Evolutionary conservation across 2,329 filamentous ascomycete species (phyloP).

Genomic region (Trichoderma gracile): DNA sequence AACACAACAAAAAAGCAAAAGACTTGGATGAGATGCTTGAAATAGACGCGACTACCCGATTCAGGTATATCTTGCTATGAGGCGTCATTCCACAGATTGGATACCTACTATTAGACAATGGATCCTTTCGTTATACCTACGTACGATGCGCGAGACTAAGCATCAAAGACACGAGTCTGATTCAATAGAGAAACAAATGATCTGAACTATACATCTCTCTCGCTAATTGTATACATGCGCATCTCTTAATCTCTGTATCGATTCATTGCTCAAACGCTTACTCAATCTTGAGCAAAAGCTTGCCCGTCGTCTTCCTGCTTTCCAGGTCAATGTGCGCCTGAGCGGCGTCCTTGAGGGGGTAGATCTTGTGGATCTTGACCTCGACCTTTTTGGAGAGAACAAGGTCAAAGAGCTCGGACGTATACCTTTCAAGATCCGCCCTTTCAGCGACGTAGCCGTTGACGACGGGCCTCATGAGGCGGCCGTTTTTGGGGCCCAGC

Average conservation of each 20-base stretch:
- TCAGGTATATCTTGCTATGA: conserved; percentile 8
- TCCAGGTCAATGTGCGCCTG: conserved; percentile 78
- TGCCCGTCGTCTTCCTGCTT: conserved; percentile 79
- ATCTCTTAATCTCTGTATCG: not conserved
- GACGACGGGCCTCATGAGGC: conserved; percentile 72
- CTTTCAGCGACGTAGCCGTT: conserved; percentile 68
- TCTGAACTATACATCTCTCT: not conserved
- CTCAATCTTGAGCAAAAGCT: conserved; percentile 68
- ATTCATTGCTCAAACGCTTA: conserved; percentile 22
- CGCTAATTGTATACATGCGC: too few relatives aligned
- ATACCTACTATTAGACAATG: conserved; percentile 20
- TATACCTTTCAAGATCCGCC: conserved; percentile 71
- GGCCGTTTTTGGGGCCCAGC: conserved; percentile 73
- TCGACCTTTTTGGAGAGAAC: conserved; percentile 69
- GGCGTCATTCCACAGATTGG: conserved; percentile 3
- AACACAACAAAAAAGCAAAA: not conserved
- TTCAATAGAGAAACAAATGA: not conserved
- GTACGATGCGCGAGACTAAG: conserved; percentile 10
- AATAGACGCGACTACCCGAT: conserved; percentile 14
- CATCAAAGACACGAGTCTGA: not conserved
- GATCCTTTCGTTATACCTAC: not conserved
- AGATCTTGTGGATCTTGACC: conserved; percentile 72
- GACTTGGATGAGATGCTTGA: conserved; percentile 23
- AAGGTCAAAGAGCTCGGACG: conserved; percentile 70
- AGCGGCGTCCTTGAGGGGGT: conserved; percentile 71